phyloP scores from a whole-genome alignment of 306 rosid species.

The Prinsepia uniflora region DNA sequence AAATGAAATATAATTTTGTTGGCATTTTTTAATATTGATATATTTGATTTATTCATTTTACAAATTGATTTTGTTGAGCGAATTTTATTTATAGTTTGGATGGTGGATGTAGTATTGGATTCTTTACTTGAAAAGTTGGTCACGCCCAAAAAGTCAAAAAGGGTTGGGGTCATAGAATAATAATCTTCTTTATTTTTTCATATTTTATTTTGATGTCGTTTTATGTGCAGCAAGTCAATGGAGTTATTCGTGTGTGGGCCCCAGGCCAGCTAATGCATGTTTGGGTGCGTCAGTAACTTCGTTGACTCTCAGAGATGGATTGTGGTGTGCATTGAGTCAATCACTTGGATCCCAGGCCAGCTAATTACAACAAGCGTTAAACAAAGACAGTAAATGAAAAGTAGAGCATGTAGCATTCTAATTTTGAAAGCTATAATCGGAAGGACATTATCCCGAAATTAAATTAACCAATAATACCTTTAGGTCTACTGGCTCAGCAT shows the following conservation, averaged over 20 bases:
- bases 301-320: no score
- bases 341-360: no score
- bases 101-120: constrained; percentile 9
- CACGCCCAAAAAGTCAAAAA: not conserved
- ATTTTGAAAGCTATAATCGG: no score
- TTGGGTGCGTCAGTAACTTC: not conserved
- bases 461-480: no score
- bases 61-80: not conserved
- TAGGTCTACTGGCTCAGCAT: no score
- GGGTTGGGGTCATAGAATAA: not conserved
- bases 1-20: constrained; percentile 6
- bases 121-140: not conserved
- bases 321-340: no score
- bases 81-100: not conserved
- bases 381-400: no score
- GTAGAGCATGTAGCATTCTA: no score
- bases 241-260: not conserved
- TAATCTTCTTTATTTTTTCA: not conserved
- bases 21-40: not conserved
- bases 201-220: not conserved
- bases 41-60: constrained; percentile 2
- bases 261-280: not conserved
- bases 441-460: no score
- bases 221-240: not conserved
- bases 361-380: no score